These are phyloP conservation scores for Coffea humblotiana DNA, from an alignment of 305 asterid genomes.

Conservation along the genomic window DNA sequence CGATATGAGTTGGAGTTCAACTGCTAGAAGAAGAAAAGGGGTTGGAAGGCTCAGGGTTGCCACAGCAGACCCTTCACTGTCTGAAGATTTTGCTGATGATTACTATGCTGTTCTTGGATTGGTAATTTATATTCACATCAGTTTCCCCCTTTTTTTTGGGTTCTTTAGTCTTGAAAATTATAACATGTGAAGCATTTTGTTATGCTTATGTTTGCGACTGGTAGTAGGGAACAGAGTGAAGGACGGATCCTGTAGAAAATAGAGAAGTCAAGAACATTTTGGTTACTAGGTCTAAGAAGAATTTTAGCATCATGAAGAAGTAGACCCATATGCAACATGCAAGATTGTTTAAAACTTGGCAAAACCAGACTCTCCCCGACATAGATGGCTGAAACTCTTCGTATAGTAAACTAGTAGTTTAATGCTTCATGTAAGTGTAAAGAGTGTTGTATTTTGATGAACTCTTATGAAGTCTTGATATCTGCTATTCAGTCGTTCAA, in stretches of 20 bases:
- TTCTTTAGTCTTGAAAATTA: background rate
- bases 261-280: too few relatives aligned
- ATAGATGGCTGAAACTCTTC: too few relatives aligned
- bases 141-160: background rate
- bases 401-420: too few relatives aligned
- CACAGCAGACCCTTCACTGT: constrained; percentile 51
- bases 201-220: background rate
- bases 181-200: background rate
- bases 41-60: constrained; percentile 59
- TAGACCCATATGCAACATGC: too few relatives aligned
- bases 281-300: too few relatives aligned
- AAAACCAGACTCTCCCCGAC: background rate
- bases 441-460: too few relatives aligned
- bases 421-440: too few relatives aligned
- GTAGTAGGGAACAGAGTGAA: background rate
- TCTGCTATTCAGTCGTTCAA: too few relatives aligned
- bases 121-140: constrained; percentile 38
- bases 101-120: constrained; percentile 84
- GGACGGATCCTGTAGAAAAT: background rate
- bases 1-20: constrained; percentile 33
- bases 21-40: constrained; percentile 40
- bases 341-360: background rate
- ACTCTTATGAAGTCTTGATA: too few relatives aligned
- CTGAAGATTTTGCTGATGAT: constrained; percentile 73
- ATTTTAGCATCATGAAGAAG: too few relatives aligned